Percentiles rank a stretch among this genome's conserved stretches.
Conservation (phyloP, 2,329 filamentous ascomycete genomes). For the Neopestalotiopsis rosae region DNA sequence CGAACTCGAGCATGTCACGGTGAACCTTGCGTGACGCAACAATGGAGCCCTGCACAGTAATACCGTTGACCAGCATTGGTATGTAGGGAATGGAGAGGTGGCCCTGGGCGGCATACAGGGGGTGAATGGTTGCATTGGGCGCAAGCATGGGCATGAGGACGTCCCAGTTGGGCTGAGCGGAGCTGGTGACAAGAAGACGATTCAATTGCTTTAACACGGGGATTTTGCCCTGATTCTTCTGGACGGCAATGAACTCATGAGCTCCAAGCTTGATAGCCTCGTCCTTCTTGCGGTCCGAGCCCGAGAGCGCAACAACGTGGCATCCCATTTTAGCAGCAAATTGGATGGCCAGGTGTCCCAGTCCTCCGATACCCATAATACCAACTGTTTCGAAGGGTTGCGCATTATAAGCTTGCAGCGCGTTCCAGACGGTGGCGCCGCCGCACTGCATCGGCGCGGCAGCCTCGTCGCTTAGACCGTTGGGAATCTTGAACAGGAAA, state of each 20-base stretch:
- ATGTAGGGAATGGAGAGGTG: slow-evolving; percentile 59
- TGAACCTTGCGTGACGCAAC: slow-evolving; percentile 59
- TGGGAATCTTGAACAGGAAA: no score
- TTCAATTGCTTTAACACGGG: no score
- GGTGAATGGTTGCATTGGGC: slow-evolving; percentile 53
- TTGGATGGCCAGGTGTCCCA: no score
- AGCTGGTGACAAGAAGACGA: no score
- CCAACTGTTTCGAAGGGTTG: no score
- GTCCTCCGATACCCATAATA: slow-evolving; percentile 66
- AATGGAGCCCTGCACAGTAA: slow-evolving; percentile 60
- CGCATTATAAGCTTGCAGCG: no score
- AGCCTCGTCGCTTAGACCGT: no score
- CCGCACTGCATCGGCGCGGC: no score
- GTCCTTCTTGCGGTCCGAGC: slow-evolving; percentile 66
- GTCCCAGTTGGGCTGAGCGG: no score
- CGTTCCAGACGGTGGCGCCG: no score
- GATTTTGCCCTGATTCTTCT: no score
- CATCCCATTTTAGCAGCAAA: slow-evolving; percentile 72
- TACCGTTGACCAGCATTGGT: slow-evolving; percentile 54
- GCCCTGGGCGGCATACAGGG: slow-evolving; percentile 52
- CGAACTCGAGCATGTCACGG: slow-evolving; percentile 59
- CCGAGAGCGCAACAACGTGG: slow-evolving; percentile 67
- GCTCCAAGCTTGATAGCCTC: slow-evolving; percentile 66
- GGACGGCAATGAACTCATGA: no score
- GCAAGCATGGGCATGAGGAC: slow-evolving; percentile 48